A percentile compares a stretch with the other conserved stretches of the same genome.
Conservation (phyloP, 2,329 filamentous ascomycete species). For the Orbilia ellipsospora region DNA sequence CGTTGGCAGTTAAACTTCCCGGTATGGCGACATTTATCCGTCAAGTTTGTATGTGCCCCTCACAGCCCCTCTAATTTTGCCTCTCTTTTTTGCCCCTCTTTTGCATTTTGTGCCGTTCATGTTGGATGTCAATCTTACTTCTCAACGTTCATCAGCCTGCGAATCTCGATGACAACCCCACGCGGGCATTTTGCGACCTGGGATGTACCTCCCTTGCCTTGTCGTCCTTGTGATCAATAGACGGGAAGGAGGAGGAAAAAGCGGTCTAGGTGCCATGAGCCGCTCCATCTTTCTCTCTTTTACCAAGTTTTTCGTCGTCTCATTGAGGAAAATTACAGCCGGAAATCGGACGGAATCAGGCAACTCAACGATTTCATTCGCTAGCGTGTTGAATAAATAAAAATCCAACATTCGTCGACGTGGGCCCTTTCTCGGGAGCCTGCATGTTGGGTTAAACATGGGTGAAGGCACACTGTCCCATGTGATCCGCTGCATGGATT, state of each 20-base stretch:
- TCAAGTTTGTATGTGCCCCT: not conserved
- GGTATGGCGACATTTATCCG: constrained; percentile 37
- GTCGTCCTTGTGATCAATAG: constrained; percentile 39
- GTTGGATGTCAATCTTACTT: not conserved
- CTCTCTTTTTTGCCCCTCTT: constrained; percentile 18
- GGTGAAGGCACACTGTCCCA: not conserved
- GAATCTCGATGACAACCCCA: constrained; percentile 11
- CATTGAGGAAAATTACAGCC: not conserved
- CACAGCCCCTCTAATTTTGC: constrained; percentile 13
- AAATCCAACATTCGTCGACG: constrained; percentile 42
- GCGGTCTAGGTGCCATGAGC: constrained; percentile 27
- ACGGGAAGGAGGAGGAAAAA: constrained; percentile 17
- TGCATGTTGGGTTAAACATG: constrained; percentile 26
- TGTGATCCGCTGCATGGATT: constrained; percentile 32
- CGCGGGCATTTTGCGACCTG: not conserved
- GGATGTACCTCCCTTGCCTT: constrained; percentile 17
- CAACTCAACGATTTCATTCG: not conserved
- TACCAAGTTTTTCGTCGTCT: constrained; percentile 21
- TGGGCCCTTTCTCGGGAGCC: constrained; percentile 4
- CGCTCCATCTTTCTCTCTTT: constrained; percentile 8
- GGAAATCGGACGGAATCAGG: constrained; percentile 15
- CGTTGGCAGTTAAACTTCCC: not conserved
- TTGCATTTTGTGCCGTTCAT: not conserved
- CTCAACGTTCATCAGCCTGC: not conserved
- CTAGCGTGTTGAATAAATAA: constrained; percentile 38